These are phyloP conservation scores for Aspergillus flavus DNA, from an alignment of 2,329 filamentous ascomycete genomes.

Conservation along the genomic window DNA sequence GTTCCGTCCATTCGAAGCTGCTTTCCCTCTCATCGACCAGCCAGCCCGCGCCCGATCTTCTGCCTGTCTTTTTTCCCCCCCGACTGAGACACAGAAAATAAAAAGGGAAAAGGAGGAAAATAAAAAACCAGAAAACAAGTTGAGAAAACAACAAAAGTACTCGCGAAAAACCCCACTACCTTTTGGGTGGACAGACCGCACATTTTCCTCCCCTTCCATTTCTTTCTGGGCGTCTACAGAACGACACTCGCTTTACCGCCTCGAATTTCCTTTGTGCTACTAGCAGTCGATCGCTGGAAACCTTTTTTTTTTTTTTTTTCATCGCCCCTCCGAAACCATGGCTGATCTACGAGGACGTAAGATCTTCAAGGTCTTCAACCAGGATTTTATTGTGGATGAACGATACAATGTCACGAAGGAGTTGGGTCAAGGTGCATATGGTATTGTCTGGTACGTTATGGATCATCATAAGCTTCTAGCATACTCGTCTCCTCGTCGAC, in stretches of 20 bases:
- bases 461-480: slow-evolving; percentile 8
- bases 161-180: slow-evolving; percentile 2
- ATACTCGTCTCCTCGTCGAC: background rate
- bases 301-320: background rate
- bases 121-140: background rate
- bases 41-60: slow-evolving; percentile 7
- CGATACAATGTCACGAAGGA: slow-evolving; percentile 99
- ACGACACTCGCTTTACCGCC: slow-evolving; percentile 7
- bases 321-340: slow-evolving; percentile 45
- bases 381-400: slow-evolving; percentile 98
- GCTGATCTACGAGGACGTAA: slow-evolving; percentile 72
- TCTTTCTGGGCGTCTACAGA: slow-evolving; percentile 5
- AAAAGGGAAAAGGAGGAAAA: background rate
- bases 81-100: background rate
- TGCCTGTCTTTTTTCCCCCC: slow-evolving; percentile 1
- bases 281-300: slow-evolving; percentile 13
- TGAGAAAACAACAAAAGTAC: background rate
- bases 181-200: background rate
- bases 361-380: slow-evolving; percentile 99
- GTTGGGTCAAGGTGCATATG: slow-evolving; percentile 95
- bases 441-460: slow-evolving; percentile 84
- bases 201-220: slow-evolving; percentile 4
- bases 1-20: slow-evolving; percentile 13
- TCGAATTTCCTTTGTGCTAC: background rate
- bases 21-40: slow-evolving; percentile 7